Base-by-base conservation (phyloP, 352 stramenopile species). In the Pythium volutum region DNA sequence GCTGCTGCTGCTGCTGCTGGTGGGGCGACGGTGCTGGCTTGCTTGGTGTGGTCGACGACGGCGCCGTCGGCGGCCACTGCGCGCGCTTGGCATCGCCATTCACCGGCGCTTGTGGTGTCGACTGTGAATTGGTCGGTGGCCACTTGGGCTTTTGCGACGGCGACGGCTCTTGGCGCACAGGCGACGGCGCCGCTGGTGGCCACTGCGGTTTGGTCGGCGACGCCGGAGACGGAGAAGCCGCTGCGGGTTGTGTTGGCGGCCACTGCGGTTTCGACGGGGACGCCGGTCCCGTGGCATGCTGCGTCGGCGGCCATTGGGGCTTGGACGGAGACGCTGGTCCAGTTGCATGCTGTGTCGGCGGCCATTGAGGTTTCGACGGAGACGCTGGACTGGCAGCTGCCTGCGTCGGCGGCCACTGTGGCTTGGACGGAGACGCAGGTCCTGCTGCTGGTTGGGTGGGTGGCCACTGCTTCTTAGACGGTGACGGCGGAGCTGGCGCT, bases 11-110 rank as follows among this genome's bases (percentile, higher is more conserved):
- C n/a, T n/a, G n/a, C n/a, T n/a, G n/a, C n/a, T 10, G 29, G 29
- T 34, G 29, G 29, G 29, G 29, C 63, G 48, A 15, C 31, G 59
- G 63, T 61, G 46, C 57, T 59, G 11, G 51, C 52, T 23, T 42
- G 36, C 36, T 42, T 42, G 61, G 26, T 14, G 63, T 67, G 11
- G 60, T 25, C 26, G 71, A 59, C 0, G 72, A 41, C 51, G 75
- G 74, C 2, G 77, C 75, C 7, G 63, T 41, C 47, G 76, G 76
- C 3, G 77, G 77, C 77, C 80, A 89, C 46, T 88, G 79, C 1
- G 69, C 41, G 14, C 67, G 73, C 65, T 83, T 84, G 23, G 61
- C 56, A 41, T 73, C 31, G 41, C 68, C 64, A 65, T 64, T 27
- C 38, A 57, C 60, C 36, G 51, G 15, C 20, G 36, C 31, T 18